phyloP scores from a whole-genome alignment of 2,329 filamentous ascomycete species.

The Paecilomyces dactylethromorphus region DNA sequence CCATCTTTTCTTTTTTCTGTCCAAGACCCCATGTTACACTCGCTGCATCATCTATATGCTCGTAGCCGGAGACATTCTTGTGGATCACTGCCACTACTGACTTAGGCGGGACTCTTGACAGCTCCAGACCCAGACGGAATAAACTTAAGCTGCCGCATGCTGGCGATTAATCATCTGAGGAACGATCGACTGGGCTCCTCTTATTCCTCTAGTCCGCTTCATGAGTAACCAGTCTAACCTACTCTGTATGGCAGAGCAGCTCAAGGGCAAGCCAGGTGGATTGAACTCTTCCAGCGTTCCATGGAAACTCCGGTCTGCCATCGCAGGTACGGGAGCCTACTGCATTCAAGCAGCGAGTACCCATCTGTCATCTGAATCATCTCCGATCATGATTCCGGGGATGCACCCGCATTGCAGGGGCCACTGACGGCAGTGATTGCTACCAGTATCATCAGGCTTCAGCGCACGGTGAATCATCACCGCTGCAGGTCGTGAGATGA shows the following conservation, averaged over 20 bases:
- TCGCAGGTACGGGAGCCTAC: not conserved
- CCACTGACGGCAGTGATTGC: not conserved
- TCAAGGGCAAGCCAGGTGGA: not conserved
- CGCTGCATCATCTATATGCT: not conserved
- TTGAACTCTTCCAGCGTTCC: not conserved
- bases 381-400: not conserved
- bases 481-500: not conserved
- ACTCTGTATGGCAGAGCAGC: not conserved
- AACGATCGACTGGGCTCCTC: not conserved
- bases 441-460: not conserved
- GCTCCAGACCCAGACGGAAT: not conserved
- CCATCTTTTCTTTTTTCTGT: not conserved
- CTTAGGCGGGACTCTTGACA: not conserved
- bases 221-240: not conserved
- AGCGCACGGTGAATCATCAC: not conserved
- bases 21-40: not conserved
- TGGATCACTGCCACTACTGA: not conserved
- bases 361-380: not conserved
- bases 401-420: not conserved
- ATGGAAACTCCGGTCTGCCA: not conserved
- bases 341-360: too few relatives aligned
- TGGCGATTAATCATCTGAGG: not conserved
- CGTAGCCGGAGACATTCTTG: not conserved
- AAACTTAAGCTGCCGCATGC: conserved; percentile 1
- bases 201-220: not conserved